Evolutionary conservation across 1,139 yeast species (phyloP).

Genomic region (Suhomyces bokatorum): DNA sequence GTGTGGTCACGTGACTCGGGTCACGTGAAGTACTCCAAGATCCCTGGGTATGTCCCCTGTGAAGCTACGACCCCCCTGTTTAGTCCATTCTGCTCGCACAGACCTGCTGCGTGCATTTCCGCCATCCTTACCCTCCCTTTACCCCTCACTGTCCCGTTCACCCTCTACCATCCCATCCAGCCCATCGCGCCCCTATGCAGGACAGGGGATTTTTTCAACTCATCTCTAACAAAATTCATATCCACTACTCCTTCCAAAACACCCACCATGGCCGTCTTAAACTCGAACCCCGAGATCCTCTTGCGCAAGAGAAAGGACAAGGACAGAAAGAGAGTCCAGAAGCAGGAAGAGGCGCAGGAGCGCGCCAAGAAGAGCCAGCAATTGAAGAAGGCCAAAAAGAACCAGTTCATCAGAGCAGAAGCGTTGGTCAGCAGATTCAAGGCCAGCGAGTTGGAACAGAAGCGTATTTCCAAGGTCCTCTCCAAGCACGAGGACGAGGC

Average conservation of each 20-base stretch:
- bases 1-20: no score
- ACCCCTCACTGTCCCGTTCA: background rate
- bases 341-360: slow-evolving; percentile 48
- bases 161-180: background rate
- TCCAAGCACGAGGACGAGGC: slow-evolving; percentile 24
- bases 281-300: slow-evolving; percentile 74
- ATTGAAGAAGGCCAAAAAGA: slow-evolving; percentile 35
- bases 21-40: no score
- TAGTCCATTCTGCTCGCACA: no score
- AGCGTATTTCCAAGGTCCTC: slow-evolving; percentile 63
- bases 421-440: slow-evolving; percentile 64
- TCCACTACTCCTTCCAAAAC: background rate
- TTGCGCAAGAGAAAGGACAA: slow-evolving; percentile 76
- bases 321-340: slow-evolving; percentile 66
- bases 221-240: slow-evolving; percentile 17
- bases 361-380: slow-evolving; percentile 32
- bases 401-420: slow-evolving; percentile 70
- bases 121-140: no score
- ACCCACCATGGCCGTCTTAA: slow-evolving; percentile 48
- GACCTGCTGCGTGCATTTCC: no score
- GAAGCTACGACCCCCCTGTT: no score
- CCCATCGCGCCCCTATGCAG: slow-evolving; percentile 1
- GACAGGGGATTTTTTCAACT: slow-evolving; percentile 14
- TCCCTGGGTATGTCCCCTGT: no score
- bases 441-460: slow-evolving; percentile 64